These are phyloP conservation scores for Mikania micrantha DNA, from an alignment of 129 eudicot genomes.

Conservation along the genomic window DNA sequence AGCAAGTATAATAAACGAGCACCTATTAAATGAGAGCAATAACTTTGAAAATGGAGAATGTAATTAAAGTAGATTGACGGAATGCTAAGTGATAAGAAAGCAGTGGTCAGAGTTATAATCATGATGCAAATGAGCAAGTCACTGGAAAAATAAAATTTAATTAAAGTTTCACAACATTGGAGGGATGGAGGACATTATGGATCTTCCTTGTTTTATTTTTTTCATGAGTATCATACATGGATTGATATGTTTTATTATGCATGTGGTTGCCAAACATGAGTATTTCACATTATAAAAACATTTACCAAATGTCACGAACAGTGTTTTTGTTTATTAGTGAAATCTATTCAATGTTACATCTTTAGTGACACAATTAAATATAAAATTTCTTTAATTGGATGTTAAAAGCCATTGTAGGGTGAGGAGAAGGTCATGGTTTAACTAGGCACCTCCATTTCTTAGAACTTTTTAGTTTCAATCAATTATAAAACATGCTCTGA, in stretches of 20 bases:
- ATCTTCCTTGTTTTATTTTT: neutral
- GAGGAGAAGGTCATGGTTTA: neutral
- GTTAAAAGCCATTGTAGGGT: neutral
- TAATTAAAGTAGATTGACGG: neutral
- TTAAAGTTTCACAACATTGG: neutral
- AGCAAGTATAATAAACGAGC: neutral
- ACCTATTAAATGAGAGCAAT: neutral
- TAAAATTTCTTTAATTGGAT: neutral
- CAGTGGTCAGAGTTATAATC: neutral
- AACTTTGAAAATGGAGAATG: neutral
- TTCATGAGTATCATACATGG: neutral
- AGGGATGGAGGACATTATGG: neutral
- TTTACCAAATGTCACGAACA: neutral
- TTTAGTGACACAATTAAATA: neutral
- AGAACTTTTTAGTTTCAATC: neutral
- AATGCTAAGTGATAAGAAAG: neutral
- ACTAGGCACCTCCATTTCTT: neutral
- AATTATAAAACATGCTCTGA: neutral
- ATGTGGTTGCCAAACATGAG: neutral
- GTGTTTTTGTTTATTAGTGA: neutral
- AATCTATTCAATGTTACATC: neutral
- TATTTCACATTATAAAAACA: neutral
- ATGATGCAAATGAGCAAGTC: neutral
- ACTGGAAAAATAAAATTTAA: neutral
- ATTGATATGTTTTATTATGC: neutral